These are phyloP conservation scores for Phyllosticta ampelicida DNA, from an alignment of 2,329 filamentous ascomycete species.

Conservation along the genomic window DNA sequence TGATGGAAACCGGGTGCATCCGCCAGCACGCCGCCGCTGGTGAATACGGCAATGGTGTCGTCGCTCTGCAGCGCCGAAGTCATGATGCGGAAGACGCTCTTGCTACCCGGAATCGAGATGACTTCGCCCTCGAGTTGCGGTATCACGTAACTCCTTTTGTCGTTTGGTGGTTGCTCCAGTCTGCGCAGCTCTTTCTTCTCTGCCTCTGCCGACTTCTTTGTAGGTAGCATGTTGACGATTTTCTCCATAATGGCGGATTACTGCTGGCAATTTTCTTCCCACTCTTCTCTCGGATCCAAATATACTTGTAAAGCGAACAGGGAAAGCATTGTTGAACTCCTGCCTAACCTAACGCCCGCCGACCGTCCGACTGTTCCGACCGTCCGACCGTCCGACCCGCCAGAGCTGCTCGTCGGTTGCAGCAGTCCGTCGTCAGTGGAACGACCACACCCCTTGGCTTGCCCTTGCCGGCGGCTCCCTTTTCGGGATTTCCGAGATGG, in stretches of 20 bases:
- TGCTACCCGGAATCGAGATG: constrained; percentile 40
- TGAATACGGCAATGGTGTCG: constrained; percentile 39
- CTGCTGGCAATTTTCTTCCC: not conserved
- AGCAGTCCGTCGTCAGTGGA: too few species aligned
- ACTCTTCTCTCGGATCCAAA: not conserved
- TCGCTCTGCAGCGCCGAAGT: constrained; percentile 40
- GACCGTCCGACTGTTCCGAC: not conserved
- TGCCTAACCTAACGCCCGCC: too few species aligned
- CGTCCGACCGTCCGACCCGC: not conserved
- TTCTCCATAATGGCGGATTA: not conserved
- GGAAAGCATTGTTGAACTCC: too few species aligned
- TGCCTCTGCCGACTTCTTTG: not conserved
- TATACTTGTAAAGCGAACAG: not conserved
- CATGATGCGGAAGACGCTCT: constrained; percentile 40
- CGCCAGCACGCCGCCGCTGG: constrained; percentile 34
- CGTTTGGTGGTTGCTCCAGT: constrained; percentile 24
- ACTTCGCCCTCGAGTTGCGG: constrained; percentile 39
- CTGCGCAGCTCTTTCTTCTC: not conserved
- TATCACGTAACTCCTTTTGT: constrained; percentile 35
- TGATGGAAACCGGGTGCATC: constrained; percentile 42
- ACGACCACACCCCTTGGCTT: too few species aligned
- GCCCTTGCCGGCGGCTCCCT: too few species aligned
- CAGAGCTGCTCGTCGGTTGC: too few species aligned
- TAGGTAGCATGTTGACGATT: not conserved
- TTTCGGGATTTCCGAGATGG: not conserved